Conservation (phyloP, 306 rosid species). For the Hippophae tibetana region DNA sequence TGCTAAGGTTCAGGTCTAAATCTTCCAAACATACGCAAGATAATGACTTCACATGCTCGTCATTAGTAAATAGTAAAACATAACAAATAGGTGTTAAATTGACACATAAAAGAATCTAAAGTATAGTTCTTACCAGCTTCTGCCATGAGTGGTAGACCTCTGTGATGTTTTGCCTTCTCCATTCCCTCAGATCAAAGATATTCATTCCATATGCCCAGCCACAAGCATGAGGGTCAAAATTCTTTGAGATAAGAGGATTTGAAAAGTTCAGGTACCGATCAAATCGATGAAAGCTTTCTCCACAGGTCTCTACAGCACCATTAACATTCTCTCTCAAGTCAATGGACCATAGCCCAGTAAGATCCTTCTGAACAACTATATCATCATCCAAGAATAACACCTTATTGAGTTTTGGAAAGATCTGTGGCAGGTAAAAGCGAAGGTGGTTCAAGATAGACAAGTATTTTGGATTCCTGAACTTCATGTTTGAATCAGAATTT, state of each 20-base stretch:
- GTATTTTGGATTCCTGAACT: constrained; percentile 90
- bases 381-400: constrained; percentile 93
- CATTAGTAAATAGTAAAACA: too few species aligned
- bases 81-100: too few species aligned
- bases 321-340: constrained; percentile 85
- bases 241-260: constrained; percentile 80
- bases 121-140: constrained; percentile 56
- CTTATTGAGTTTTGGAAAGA: constrained; percentile 86
- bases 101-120: constrained; percentile 5
- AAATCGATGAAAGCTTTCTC: constrained; percentile 90
- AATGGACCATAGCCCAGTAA: constrained; percentile 72
- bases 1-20: too few species aligned
- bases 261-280: constrained; percentile 95
- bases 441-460: constrained; percentile 94
- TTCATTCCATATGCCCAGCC: constrained; percentile 99
- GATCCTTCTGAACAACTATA: constrained; percentile 89
- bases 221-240: constrained; percentile 87
- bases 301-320: constrained; percentile 98
- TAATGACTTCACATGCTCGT: too few species aligned
- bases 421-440: constrained; percentile 90
- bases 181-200: constrained; percentile 76
- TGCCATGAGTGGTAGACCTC: constrained; percentile 93
- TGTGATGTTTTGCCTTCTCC: constrained; percentile 94
- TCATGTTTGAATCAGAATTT: constrained; percentile 72
- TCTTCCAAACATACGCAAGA: too few species aligned